Evolutionary conservation across 768 basidiomycete genomes (phyloP).

Genomic region (Boletus vermiculosoides): DNA sequence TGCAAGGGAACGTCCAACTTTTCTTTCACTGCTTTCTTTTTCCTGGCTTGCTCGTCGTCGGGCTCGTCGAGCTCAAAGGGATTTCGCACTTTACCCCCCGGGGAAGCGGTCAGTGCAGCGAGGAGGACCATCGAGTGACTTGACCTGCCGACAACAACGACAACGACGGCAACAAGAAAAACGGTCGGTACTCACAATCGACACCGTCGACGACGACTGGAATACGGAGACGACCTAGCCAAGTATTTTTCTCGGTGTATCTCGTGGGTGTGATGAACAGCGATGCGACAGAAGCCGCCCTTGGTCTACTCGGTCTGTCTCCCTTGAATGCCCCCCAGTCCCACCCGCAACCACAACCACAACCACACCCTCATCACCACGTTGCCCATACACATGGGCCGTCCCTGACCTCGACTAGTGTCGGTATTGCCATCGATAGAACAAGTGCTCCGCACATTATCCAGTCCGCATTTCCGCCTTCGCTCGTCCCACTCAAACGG

Average conservation of each 20-base stretch:
- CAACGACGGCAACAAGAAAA: slow-evolving; percentile 19
- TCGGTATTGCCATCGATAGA: slow-evolving; percentile 29
- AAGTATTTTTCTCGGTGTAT: slow-evolving; percentile 9
- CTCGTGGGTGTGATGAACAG: slow-evolving; percentile 39
- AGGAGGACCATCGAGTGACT: slow-evolving; percentile 5
- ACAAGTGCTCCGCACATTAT: slow-evolving; percentile 18
- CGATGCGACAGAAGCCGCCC: slow-evolving; percentile 60
- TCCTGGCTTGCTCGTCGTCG: slow-evolving; percentile 17
- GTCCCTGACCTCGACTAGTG: slow-evolving; percentile 24
- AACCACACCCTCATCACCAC: slow-evolving; percentile 26
- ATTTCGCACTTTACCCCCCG: neutral
- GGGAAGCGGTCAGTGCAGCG: slow-evolving; percentile 5
- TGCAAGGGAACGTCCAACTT: slow-evolving; percentile 23
- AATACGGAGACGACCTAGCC: slow-evolving; percentile 4
- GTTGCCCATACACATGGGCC: slow-evolving; percentile 27
- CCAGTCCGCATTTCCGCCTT: slow-evolving; percentile 24
- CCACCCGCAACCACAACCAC: slow-evolving; percentile 26
- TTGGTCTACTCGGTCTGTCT: slow-evolving; percentile 54
- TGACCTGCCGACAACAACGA: neutral
- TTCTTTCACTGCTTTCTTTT: slow-evolving; percentile 7
- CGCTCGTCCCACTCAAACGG: slow-evolving; percentile 43
- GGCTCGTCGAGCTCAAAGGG: slow-evolving; percentile 15
- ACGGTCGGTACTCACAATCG: slow-evolving; percentile 11
- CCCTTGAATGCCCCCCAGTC: slow-evolving; percentile 34
- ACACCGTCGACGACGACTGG: slow-evolving; percentile 12